A percentile compares a stretch with the other conserved stretches of the same genome.
Evolutionary conservation across 2,329 filamentous ascomycete species (phyloP).

Genomic region (Ascochyta fabae): DNA sequence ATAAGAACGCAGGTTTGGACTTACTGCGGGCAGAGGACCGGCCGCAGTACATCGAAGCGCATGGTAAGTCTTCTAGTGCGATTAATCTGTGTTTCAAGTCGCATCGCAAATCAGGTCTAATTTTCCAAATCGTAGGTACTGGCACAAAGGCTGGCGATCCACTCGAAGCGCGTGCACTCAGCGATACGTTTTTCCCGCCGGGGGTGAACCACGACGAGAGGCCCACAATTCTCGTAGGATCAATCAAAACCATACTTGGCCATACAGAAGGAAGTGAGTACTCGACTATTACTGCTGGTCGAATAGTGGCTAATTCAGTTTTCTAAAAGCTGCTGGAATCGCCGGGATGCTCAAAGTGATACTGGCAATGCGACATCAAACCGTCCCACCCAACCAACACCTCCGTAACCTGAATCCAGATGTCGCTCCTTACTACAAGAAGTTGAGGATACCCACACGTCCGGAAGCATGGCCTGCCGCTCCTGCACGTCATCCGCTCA

Average conservation of each 20-base stretch:
- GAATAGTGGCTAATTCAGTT: too few species aligned
- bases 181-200: conserved; percentile 15
- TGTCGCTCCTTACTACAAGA: too few species aligned
- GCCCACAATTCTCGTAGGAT: conserved; percentile 10
- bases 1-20: conserved; percentile 46
- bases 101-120: too few species aligned
- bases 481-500: neutral
- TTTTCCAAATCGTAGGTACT: conserved; percentile 13
- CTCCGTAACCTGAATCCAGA: neutral
- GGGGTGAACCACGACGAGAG: neutral
- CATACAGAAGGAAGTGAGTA: conserved; percentile 30
- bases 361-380: neutral
- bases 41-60: conserved; percentile 28
- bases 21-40: conserved; percentile 23
- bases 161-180: conserved; percentile 27
- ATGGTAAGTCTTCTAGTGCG: neutral
- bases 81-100: too few species aligned
- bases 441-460: too few species aligned
- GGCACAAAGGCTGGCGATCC: conserved; percentile 44
- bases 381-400: neutral
- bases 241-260: conserved; percentile 8
- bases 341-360: neutral
- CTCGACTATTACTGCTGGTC: neutral
- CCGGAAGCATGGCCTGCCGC: too few species aligned
- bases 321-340: too few species aligned